Percentiles rank a stretch among this genome's conserved stretches.
These are phyloP conservation scores for Microsporum audouinii DNA, from an alignment of 2,329 filamentous ascomycete genomes.

Conservation along the genomic window DNA sequence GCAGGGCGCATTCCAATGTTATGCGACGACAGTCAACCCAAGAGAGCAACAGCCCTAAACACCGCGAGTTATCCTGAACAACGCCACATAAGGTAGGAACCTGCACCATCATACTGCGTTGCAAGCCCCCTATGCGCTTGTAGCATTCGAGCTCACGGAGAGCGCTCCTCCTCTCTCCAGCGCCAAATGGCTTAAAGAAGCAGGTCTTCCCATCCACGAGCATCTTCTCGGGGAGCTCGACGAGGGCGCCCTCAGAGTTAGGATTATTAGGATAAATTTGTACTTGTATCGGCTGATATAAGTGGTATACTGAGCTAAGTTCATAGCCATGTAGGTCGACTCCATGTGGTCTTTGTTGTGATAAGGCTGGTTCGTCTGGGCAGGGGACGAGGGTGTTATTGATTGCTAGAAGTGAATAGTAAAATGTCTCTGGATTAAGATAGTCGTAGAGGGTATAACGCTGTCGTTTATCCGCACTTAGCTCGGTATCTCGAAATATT, in stretches of 20 bases:
- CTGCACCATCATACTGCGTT: background rate
- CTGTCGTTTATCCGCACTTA: background rate
- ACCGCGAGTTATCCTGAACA: constrained; percentile 5
- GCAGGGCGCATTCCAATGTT: constrained; percentile 1
- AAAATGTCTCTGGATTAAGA: constrained; percentile 1
- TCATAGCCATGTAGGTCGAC: constrained; percentile 7
- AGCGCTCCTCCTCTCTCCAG: constrained; percentile 6
- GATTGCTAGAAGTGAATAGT: constrained; percentile 1
- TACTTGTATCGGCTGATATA: constrained; percentile 4
- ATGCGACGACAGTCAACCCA: constrained; percentile 1
- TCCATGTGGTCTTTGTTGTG: constrained; percentile 4
- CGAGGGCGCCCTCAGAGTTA: background rate
- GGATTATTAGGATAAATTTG: constrained; percentile 4
- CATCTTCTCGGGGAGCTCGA: constrained; percentile 5
- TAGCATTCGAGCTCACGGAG: constrained; percentile 9
- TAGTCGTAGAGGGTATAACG: constrained; percentile 6
- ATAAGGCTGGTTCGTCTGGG: background rate
- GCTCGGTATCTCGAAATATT: constrained; percentile 3
- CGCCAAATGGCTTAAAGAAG: constrained; percentile 5
- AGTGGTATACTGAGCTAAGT: background rate
- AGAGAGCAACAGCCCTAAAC: constrained; percentile 8
- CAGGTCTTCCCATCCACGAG: constrained; percentile 8
- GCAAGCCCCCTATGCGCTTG: constrained; percentile 6
- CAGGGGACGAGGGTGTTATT: background rate
- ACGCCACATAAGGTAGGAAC: constrained; percentile 6